Conservation (phyloP, 805 yeast genomes). For the Starmerella cellae region DNA sequence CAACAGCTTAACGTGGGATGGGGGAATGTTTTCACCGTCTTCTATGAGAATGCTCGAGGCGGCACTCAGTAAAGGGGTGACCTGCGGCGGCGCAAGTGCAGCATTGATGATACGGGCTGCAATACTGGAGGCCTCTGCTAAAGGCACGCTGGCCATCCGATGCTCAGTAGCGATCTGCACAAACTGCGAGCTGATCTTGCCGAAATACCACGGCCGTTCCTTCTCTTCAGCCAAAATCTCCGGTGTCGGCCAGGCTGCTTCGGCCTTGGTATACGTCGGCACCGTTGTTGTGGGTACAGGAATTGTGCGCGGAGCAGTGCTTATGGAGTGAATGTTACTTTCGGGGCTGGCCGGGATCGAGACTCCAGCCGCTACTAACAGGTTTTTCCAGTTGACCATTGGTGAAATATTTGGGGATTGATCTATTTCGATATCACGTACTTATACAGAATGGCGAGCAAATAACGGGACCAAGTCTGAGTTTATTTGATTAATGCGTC, state of each 20-base stretch:
- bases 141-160: constrained; percentile 7
- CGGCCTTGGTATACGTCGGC: background rate
- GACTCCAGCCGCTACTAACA: background rate
- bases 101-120: constrained; percentile 13
- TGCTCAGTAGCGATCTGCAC: constrained; percentile 4
- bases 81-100: constrained; percentile 17
- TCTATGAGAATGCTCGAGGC: constrained; percentile 1
- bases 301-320: no score
- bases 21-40: constrained; percentile 8
- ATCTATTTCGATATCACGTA: no score
- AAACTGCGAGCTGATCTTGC: constrained; percentile 6
- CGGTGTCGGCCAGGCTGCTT: background rate
- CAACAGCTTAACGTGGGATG: constrained; percentile 1
- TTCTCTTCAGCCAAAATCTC: background rate
- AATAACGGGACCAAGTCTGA: no score
- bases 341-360: background rate
- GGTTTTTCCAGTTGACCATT: background rate
- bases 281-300: background rate
- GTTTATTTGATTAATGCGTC: no score
- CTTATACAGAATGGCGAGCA: no score
- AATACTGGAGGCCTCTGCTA: constrained; percentile 10
- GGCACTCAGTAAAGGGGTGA: constrained; percentile 6
- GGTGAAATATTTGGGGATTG: no score
- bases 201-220: constrained; percentile 15
- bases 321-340: no score